Base-by-base conservation (phyloP, 805 yeast genomes). In the Sugiyamaella chiloensis region DNA sequence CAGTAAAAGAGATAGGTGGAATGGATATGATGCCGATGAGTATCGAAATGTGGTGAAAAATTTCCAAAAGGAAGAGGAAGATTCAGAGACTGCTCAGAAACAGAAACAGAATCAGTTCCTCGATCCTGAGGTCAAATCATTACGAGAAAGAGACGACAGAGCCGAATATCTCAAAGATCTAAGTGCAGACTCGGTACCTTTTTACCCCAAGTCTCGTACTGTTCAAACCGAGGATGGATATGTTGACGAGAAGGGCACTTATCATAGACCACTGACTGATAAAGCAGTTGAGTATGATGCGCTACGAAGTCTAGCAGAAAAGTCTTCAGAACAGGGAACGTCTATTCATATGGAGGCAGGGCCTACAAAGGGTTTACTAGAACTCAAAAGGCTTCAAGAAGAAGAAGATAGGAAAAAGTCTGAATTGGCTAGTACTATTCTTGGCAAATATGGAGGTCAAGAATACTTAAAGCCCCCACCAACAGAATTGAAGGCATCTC, bases 1-100 rank as follows among this genome's bases (percentile, higher is more conserved):
- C 57, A 75, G 81, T 8, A 83, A 82, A 53, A 67, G 89, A 50
- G 95, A 87, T 64, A 71, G 87, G 50, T 87, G 93, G 95, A 84
- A 77, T 59, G 95, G 95, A 0, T 85, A 79, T 60, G 81, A 83
- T 40, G 72, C 78, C 1, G 68, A 71, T 8, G 87, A 84, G 45
- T 86, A 85, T 69, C 75, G 73, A 41, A 66, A 71, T 9, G 74
- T 76, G 24, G 62, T 69, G 54, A 69, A 67, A 52, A 51, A 53
- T 19, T 43, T 53, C 41, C 59, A 59, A 50, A 44, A 55, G 24
- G 44, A 53, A 26, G 43, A 54, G 21, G 42, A 44, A 26, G 43
- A 72, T 48, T n/a, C n/a, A n/a, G 78, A 34, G 8, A 39, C 16
- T 23, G 54, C 24, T 7, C n/a, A 17, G 21, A 24, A 5, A 32